Evolutionary conservation across 768 basidiomycete species (phyloP), one percentile per base, ranked within the genome.

Genomic region (Mycena chlorophos): DNA sequence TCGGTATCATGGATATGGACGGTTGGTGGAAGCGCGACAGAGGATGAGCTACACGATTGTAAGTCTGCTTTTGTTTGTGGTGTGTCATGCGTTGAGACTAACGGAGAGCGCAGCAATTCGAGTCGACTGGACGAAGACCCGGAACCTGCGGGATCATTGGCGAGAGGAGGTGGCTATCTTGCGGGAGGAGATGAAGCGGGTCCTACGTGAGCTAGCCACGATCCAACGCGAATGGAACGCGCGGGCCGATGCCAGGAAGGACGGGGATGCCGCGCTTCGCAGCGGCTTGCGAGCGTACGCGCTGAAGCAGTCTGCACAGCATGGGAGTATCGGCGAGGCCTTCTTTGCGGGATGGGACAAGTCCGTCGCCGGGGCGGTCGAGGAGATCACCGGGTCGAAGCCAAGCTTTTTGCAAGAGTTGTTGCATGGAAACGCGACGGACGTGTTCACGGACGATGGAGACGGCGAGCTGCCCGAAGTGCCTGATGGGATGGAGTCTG

Each of bases 161-260:
- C 16, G 19, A 14, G 55, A 57, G 30, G 52, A 57, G 30, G 55
- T 57, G 14, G 34, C 39, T 20, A 22, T 57, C 13, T 30, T 57
- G 12, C 23, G 22, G 29, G 55, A 57, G 31, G 55, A 57, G 22
- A 57, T 57, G 55, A 17, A 27, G 13, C 51, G 55, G 16, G 53
- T 54, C 14, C 25, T 43, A 14, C 22, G 27, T 3, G 39, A 31
- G 13, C 31, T 55, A 28, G 23, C 3, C 17, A 31, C 27, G 49
- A 42, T 19, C 20, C 49, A 51, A 17, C 6, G 29, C 27, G 40
- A 42, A 16, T 42, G 40, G 40, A 8, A 22, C 8, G 5, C 8
- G 13, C 13, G 40, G 40, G 20, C 5, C 13, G 8, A 8, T 6
- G 8, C 13, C 13, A 12, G 40, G 20, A 19, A 5, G 13, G 40